A percentile compares a stretch with the other conserved stretches of the same genome.
phyloP scores from a whole-genome alignment of 2,329 filamentous ascomycete genomes.

The Tolypocladium nubicola region DNA sequence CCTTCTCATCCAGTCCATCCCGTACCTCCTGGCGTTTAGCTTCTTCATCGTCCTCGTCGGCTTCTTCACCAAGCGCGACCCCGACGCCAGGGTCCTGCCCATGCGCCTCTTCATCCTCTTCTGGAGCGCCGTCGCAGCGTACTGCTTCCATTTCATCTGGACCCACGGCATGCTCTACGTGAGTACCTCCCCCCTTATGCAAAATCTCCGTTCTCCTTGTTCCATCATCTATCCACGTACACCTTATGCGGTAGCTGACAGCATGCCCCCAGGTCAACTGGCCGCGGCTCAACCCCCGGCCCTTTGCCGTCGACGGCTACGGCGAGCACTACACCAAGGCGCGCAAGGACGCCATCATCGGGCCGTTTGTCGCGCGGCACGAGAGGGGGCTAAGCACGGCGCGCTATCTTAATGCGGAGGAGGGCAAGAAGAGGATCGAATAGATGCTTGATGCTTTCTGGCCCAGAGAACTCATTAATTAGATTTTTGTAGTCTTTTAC shows the following conservation, averaged over 20 bases:
- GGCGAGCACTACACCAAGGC: slow-evolving; percentile 78
- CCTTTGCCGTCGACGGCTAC: slow-evolving; percentile 79
- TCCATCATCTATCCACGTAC: not conserved
- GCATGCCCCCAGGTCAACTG: slow-evolving; percentile 72
- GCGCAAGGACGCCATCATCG: slow-evolving; percentile 71
- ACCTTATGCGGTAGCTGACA: not conserved
- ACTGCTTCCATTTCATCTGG: slow-evolving; percentile 67
- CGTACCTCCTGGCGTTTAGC: slow-evolving; percentile 80
- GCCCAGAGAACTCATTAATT: not conserved
- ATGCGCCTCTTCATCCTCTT: slow-evolving; percentile 73
- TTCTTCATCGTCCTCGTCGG: slow-evolving; percentile 73
- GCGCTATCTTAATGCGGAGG: slow-evolving; percentile 75
- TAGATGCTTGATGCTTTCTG: slow-evolving; percentile 25
- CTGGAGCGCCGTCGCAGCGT: slow-evolving; percentile 60
- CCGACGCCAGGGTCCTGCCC: slow-evolving; percentile 68
- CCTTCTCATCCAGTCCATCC: slow-evolving; percentile 81
- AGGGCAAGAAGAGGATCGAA: slow-evolving; percentile 98
- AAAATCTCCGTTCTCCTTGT: too few relatives aligned
- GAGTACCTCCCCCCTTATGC: slow-evolving; percentile 30
- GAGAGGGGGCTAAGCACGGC: slow-evolving; percentile 78
- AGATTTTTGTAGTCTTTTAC: not conserved
- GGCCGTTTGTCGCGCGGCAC: slow-evolving; percentile 56
- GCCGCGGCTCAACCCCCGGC: slow-evolving; percentile 88
- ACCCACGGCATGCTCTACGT: slow-evolving; percentile 89
- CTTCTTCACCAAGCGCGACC: slow-evolving; percentile 58